Base-by-base conservation (phyloP, 148 eudicot genomes). In the Agrostemma githago region DNA sequence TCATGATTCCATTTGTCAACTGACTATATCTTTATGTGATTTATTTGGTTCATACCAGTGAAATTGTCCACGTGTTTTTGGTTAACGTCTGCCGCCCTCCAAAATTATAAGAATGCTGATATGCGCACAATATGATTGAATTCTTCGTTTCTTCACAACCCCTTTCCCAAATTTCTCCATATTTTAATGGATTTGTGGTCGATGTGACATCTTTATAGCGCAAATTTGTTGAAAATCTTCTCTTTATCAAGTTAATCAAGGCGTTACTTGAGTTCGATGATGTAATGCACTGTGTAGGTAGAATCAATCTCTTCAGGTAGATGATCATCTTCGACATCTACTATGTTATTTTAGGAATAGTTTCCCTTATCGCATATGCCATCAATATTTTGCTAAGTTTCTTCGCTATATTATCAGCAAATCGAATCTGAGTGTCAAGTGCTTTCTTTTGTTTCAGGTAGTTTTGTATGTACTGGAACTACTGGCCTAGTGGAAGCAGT, bases 391-490 rank as follows among this genome's bases (percentile, higher is more conserved):
- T 46, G 10, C 10, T 8, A 46, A 46, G 53, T 44, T 11, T 46
- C 48, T 46, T 7, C 10, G 53, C 53, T 46, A 70, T 76, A 40
- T 48, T 70, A 66, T 42, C 51, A 42, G 51, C 53, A 40, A 5
- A 66, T 17, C 56, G 9, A 5, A 34, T 54, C 74, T 51, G 43
- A 78, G 37, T 53, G 5, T 53, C 37, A 20, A 40, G 3, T 20
- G 11, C 48, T 69, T 16, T 62, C 34, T 68, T 17, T n/a, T 60
- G 16, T 17, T 76, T 72, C 83, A 80, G 83, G 58, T 67, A 76
- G 59, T 19, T 26, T 17, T 40, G 19, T 54, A 62, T 72, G 44
- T 71, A 53, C 65, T 14, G 34, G 16, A 26, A 26, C 34, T 26
- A 26, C 34, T 26, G 34, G 34, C 34, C 34, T 26, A 26, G 34